A percentile compares a stretch with the other conserved stretches of the same genome.
These are phyloP conservation scores for Hypoxylon cercidicola DNA, from an alignment of 495 filamentous ascomycete genomes.

Conservation along the genomic window DNA sequence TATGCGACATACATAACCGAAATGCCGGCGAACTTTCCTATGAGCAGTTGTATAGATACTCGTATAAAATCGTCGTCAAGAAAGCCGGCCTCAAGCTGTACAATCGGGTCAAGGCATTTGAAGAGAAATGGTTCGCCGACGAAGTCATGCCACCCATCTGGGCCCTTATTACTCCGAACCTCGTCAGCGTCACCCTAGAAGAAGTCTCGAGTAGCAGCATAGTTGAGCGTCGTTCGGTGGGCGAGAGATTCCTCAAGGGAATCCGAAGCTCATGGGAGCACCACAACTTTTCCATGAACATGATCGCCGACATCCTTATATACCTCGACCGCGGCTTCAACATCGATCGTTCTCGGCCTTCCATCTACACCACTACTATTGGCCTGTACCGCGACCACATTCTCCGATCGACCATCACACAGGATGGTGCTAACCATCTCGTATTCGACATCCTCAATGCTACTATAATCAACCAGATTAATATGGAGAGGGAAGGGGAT, in stretches of 20 bases:
- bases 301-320: constrained; percentile 98
- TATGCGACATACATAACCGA: constrained; percentile 89
- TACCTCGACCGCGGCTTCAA: constrained; percentile 94
- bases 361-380: constrained; percentile 86
- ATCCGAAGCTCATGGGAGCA: constrained; percentile 84
- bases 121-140: constrained; percentile 78
- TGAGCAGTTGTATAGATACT: constrained; percentile 93
- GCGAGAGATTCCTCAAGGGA: constrained; percentile 82
- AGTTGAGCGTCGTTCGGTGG: constrained; percentile 79
- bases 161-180: constrained; percentile 67
- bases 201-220: constrained; percentile 66
- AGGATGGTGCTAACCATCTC: constrained; percentile 55
- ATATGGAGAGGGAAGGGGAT: constrained; percentile 90
- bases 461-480: constrained; percentile 89
- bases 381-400: constrained; percentile 87
- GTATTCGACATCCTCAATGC: constrained; percentile 79
- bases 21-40: constrained; percentile 92
- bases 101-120: constrained; percentile 77
- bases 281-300: constrained; percentile 92
- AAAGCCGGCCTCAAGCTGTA: constrained; percentile 90
- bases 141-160: constrained; percentile 73
- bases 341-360: constrained; percentile 73
- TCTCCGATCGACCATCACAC: constrained; percentile 60
- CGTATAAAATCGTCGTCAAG: constrained; percentile 94
- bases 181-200: constrained; percentile 60